A percentile compares a stretch with the other conserved stretches of the same genome.
Evolutionary conservation across 1,284 basidiomycete species (phyloP).

Genomic region (Phellopilus nigrolimitatus): DNA sequence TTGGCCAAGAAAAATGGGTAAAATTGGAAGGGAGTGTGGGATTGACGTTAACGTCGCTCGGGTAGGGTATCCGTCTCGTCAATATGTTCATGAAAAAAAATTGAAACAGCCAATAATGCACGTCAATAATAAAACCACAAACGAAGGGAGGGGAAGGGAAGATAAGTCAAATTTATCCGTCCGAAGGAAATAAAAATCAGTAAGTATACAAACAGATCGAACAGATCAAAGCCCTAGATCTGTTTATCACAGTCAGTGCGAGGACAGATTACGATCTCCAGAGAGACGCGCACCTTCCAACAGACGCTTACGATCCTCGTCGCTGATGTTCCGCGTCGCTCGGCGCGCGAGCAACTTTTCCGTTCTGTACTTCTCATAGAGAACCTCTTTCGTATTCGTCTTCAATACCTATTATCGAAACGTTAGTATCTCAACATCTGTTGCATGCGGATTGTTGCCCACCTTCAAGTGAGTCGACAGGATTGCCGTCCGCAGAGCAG

Average conservation of each 20-base stretch:
- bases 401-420: conserved; percentile 60
- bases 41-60: no score
- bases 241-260: conserved; percentile 24
- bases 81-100: no score
- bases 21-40: background rate
- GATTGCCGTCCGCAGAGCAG: conserved; percentile 72
- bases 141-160: background rate
- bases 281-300: conserved; percentile 51
- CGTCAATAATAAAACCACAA: background rate
- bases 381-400: conserved; percentile 71
- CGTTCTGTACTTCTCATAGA: conserved; percentile 80
- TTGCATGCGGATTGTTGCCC: conserved; percentile 24
- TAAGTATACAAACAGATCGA: background rate
- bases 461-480: conserved; percentile 79
- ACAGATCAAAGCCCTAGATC: conserved; percentile 36
- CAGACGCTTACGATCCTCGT: conserved; percentile 63
- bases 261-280: conserved; percentile 18
- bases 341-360: conserved; percentile 80
- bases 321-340: conserved; percentile 70
- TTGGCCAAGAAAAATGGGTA: background rate
- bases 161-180: background rate
- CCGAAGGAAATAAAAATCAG: background rate
- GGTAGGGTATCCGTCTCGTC: no score
- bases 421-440: conserved; percentile 10
- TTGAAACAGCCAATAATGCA: background rate